Evolutionary conservation across 805 yeast genomes (phyloP), one percentile per base, ranked within the genome.

Genomic region (Candida incommunis): DNA sequence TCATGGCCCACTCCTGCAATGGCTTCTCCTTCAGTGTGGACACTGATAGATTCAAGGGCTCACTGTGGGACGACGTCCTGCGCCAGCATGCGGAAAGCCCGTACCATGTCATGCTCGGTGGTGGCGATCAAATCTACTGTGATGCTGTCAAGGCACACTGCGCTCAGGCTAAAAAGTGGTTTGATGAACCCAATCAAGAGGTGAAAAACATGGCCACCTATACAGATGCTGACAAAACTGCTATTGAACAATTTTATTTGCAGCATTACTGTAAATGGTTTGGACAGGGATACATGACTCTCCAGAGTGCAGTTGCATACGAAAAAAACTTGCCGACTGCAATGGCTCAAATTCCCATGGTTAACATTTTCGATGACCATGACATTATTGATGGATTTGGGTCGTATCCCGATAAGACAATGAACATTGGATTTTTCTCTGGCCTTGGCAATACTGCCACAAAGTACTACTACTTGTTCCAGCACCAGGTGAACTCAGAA

Each of bases 301-400:
- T 95, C 11, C 59, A 67, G 0, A 62, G 63, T 3, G 86, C 94
- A 4, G 68, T 68, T 41, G 80, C 94, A 1, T 59, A 75, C 29
- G 94, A 87, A 60, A 49, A 71, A 1, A 66, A 78, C 43, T 80
- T 77, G 54, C 92, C 95, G 1, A 58, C 74, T 29, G 84, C 96
- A 2, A 64, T 82, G 68, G 78, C 94, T 0, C 76, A 76, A 41
- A 88, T 90, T 50, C 97, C 98, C 3, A 73, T 81, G 27, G 70
- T 90, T 45, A 90, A 88, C 61, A 75, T 90, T 25, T 88, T 68
- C 64, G 98, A 90, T 61, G 98, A 90, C 61, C 98, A 90, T 63
- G 97, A 92, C 61, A 84, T 90, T 44, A 88, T 92, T 52, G 98
- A 90, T 59, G 98, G 97, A 2, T 90, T 77, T 64, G 98, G 97